Evolutionary conservation across 306 rosid species (phyloP), one percentile per base, ranked within the genome.

Genomic region (Lathyrus sativus): DNA sequence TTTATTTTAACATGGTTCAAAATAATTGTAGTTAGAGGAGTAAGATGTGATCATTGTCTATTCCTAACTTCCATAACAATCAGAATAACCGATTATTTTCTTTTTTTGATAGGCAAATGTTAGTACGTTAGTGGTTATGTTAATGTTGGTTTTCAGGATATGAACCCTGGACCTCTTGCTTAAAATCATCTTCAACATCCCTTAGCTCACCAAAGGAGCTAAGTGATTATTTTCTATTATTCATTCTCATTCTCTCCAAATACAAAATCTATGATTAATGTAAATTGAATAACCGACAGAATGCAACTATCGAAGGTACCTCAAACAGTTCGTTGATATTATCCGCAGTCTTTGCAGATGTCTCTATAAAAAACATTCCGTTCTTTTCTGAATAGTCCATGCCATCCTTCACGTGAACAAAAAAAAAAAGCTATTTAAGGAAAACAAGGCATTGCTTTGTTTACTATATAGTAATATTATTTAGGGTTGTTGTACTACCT

Each of bases 291-390:
- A 37, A 75, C 31, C 17, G 49, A 68, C 77, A 67, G 11, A 33
- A 76, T 19, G 44, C 17, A 60, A 64, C 68, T 17, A 73, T 72
- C 70, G 37, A 61, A 48, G 67, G 57, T 88, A 95, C 99, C 99
- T 90, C 96, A 75, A 95, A 95, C 72, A 95, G 89, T 80, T 90
- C 91, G 73, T 90, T 95, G 58, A 95, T 90, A 71, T 95, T 95
- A 78, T 95, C 97, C 7, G 99, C 99, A 6, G 99, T 95, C 86
- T 90, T 95, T 46, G 99, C 99, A 43, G 99, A 95, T 65, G 99
- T 90, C 89, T 95, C 99, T n/a, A 90, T 95, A 50, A 87, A 95
- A 90, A 95, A 90, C 97, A 95, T 88, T 67, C 95, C 92, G 13
- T 88, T 95, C 89, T 87, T 88, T 80, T 95, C 97, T 2, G 99